These are phyloP conservation scores for Nicotiana paniculata DNA, from an alignment of 257 asterid species.

Conservation along the genomic window DNA sequence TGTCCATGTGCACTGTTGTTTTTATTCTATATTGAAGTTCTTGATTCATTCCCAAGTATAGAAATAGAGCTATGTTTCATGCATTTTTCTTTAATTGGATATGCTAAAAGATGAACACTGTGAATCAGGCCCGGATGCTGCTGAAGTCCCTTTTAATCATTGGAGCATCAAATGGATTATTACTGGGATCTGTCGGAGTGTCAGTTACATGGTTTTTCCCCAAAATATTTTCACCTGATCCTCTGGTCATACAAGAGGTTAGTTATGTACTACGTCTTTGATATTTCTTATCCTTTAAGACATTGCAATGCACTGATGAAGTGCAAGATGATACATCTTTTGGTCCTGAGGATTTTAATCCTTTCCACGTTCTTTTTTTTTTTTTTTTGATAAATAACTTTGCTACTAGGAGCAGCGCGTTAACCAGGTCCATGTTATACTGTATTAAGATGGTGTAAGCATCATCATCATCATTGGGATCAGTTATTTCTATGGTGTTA, in stretches of 20 bases:
- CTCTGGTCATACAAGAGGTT: constrained; percentile 67
- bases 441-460: background rate
- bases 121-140: constrained; percentile 65
- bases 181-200: constrained; percentile 66
- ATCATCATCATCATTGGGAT: background rate
- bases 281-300: background rate
- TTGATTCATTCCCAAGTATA: background rate
- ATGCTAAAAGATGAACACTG: constrained; percentile 1
- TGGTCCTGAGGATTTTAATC: background rate
- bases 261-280: constrained; percentile 13
- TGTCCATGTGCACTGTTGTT: background rate
- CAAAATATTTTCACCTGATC: constrained; percentile 70
- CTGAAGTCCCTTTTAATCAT: constrained; percentile 78
- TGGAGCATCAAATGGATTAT: constrained; percentile 61
- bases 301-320: background rate
- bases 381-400: background rate
- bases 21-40: background rate
- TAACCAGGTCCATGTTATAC: background rate
- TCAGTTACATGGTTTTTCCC: constrained; percentile 86
- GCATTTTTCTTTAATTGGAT: background rate
- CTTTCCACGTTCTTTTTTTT: background rate
- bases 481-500: background rate
- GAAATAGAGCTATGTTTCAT: background rate
- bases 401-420: background rate
- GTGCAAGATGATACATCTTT: background rate